These are phyloP conservation scores for Diaporthe citri DNA, from an alignment of 2,329 filamentous ascomycete species.

Conservation along the genomic window DNA sequence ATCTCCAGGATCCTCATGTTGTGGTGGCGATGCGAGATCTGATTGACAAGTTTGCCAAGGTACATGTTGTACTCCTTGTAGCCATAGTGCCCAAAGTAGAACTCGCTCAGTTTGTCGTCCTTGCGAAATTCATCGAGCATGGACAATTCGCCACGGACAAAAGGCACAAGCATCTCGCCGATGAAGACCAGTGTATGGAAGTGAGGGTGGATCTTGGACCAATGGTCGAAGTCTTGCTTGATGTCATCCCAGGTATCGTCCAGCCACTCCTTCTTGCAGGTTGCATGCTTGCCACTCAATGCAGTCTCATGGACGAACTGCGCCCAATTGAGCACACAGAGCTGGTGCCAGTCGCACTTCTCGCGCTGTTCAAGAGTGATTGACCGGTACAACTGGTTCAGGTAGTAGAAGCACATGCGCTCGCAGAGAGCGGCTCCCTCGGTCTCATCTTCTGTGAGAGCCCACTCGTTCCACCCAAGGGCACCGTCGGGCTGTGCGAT, in stretches of 20 bases:
- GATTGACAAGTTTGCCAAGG: constrained; percentile 47
- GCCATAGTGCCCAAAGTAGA: constrained; percentile 43
- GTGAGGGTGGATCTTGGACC: constrained; percentile 26
- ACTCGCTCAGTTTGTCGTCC: constrained; percentile 47
- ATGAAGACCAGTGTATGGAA: constrained; percentile 24
- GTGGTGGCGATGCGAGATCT: constrained; percentile 48
- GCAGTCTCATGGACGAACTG: constrained; percentile 38
- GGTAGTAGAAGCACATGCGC: constrained; percentile 45
- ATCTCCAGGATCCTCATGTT: constrained; percentile 53
- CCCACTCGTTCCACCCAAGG: constrained; percentile 5
- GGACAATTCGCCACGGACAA: constrained; percentile 49
- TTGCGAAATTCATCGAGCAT: constrained; percentile 50
- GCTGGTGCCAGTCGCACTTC: constrained; percentile 40
- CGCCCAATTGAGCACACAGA: constrained; percentile 41
- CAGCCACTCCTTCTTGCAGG: constrained; percentile 35
- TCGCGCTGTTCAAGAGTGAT: constrained; percentile 43
- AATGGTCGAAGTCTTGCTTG: constrained; percentile 23
- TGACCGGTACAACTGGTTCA: constrained; percentile 42
- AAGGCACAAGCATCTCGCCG: constrained; percentile 48
- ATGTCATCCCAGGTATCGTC: constrained; percentile 38
- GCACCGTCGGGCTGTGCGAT: constrained; percentile 6
- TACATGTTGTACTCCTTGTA: constrained; percentile 40
- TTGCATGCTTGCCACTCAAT: constrained; percentile 41
- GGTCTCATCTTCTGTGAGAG: constrained; percentile 34
- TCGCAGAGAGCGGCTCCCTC: constrained; percentile 41